Conservation (phyloP, 371 early-diverging fungal species). For the Globomyces sp. region DNA sequence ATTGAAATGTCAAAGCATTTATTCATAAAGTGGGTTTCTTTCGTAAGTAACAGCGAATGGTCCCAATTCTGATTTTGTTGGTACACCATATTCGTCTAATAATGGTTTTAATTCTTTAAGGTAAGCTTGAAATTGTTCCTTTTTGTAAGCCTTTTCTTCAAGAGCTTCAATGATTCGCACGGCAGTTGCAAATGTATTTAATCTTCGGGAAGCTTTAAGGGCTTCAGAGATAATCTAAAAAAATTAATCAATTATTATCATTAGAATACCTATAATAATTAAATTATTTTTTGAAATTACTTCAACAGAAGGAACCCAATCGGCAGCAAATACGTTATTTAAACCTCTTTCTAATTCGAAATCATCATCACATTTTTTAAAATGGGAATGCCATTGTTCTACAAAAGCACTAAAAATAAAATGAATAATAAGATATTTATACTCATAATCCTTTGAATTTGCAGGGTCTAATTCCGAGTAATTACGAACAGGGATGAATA, state of each 20-base stretch:
- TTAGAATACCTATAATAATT: too few species aligned
- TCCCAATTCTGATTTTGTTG: slow-evolving; percentile 84
- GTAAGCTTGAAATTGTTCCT: slow-evolving; percentile 83
- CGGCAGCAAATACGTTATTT: slow-evolving; percentile 95
- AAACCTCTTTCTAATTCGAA: slow-evolving; percentile 96
- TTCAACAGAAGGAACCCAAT: slow-evolving; percentile 87
- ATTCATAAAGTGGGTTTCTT: slow-evolving; percentile 22
- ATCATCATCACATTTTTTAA: slow-evolving; percentile 87
- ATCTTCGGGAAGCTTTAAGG: slow-evolving; percentile 84
- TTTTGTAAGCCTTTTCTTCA: slow-evolving; percentile 82
- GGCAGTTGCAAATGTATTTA: slow-evolving; percentile 90
- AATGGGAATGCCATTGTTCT: slow-evolving; percentile 53
- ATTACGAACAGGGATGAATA: slow-evolving; percentile 23
- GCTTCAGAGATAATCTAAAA: slow-evolving; percentile 68
- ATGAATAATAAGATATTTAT: too few species aligned
- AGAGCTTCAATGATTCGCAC: slow-evolving; percentile 92
- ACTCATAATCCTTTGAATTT: slow-evolving; percentile 42
- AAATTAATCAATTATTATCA: too few species aligned
- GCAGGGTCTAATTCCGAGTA: slow-evolving; percentile 43
- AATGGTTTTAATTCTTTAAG: slow-evolving; percentile 81
- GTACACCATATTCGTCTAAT: slow-evolving; percentile 81
- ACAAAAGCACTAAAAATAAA: slow-evolving; percentile 32
- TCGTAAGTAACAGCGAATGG: slow-evolving; percentile 39
- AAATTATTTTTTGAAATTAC: slow-evolving; percentile 37
- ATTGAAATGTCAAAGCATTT: neutral